Evolutionary conservation across 495 filamentous ascomycete species (phyloP).

Genomic region (Recurvomyces mirabilis): DNA sequence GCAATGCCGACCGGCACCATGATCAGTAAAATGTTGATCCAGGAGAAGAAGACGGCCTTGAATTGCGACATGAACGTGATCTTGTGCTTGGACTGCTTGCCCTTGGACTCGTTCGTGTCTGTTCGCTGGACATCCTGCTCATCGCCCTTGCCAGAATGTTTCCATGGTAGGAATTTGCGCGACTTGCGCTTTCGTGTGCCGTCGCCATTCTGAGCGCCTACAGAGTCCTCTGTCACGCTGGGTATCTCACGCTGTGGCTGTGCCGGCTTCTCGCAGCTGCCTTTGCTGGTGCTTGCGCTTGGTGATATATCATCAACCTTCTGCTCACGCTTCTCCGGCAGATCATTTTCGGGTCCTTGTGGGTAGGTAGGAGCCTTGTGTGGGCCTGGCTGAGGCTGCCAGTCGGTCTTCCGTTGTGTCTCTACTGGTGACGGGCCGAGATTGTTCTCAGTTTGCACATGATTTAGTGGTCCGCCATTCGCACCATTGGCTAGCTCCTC

Average conservation of each 20-base stretch:
- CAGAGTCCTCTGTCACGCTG: conserved; percentile 1
- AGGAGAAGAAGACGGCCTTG: conserved; percentile 59
- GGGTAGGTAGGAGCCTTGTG: conserved; percentile 12
- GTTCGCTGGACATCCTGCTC: neutral
- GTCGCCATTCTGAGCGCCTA: neutral
- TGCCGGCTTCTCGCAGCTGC: conserved; percentile 4
- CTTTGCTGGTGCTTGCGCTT: conserved; percentile 5
- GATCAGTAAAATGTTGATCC: conserved; percentile 74
- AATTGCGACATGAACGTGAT: conserved; percentile 64
- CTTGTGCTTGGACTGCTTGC: conserved; percentile 29
- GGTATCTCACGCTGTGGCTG: neutral
- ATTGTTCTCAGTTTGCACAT: conserved; percentile 15
- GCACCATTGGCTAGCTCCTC: too few species aligned
- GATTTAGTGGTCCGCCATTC: too few species aligned
- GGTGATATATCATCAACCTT: conserved; percentile 1
- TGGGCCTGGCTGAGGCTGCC: neutral
- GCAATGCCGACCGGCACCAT: conserved; percentile 70
- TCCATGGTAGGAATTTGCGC: conserved; percentile 11
- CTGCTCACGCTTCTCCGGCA: neutral
- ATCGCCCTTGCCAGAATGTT: conserved; percentile 4
- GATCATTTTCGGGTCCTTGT: neutral
- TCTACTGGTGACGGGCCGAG: conserved; percentile 11
- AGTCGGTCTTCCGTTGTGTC: too few species aligned
- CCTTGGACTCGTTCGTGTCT: conserved; percentile 20
- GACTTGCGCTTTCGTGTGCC: conserved; percentile 14